Evolutionary conservation across 1,284 basidiomycete species (phyloP).

Genomic region (Termitomyces sp.): DNA sequence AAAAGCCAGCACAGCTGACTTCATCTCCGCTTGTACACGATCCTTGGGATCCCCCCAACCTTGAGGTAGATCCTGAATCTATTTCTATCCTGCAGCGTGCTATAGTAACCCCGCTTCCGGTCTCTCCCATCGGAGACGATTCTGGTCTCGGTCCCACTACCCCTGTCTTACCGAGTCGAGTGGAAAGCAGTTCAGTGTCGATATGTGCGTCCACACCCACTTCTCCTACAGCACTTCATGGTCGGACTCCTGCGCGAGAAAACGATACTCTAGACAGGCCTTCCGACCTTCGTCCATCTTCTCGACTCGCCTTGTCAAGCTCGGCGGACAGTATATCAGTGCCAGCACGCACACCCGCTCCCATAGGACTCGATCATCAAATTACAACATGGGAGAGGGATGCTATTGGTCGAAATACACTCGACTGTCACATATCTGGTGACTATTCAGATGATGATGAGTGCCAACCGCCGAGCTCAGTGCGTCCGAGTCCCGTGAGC

Average conservation of each 20-base stretch:
- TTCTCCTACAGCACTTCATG: not conserved
- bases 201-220: not conserved
- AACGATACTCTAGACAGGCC: not conserved
- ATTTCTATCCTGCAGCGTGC: slow-evolving; percentile 24
- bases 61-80: slow-evolving; percentile 9
- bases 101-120: slow-evolving; percentile 31
- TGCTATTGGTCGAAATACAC: not conserved
- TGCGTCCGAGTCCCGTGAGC: not conserved
- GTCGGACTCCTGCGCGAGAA: not conserved
- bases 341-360: not conserved
- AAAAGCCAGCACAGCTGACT: slow-evolving; percentile 6
- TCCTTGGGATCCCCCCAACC: slow-evolving; percentile 9
- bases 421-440: not conserved
- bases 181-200: not conserved
- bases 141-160: not conserved
- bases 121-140: slow-evolving; percentile 25
- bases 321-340: not conserved
- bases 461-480: not conserved
- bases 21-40: slow-evolving; percentile 21
- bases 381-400: not conserved
- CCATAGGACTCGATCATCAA: not conserved
- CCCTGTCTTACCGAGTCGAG: not conserved
- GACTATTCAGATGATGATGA: slow-evolving; percentile 1
- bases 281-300: not conserved
- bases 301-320: not conserved